Conservation (phyloP, 208 protist genomes). For the Wallacemonas sp. region DNA sequence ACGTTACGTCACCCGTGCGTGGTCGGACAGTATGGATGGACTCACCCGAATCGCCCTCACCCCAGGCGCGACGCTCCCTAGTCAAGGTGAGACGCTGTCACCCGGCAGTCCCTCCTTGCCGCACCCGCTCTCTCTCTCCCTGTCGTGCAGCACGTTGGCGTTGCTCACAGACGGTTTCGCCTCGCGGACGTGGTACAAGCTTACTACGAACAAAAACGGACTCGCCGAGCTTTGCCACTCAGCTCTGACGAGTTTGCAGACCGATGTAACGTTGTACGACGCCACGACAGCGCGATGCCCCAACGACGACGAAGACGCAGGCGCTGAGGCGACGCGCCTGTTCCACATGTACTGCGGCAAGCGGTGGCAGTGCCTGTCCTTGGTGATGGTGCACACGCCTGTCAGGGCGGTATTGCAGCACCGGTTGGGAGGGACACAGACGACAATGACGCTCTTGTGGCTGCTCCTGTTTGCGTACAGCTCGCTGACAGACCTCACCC, state of each 20-base stretch:
- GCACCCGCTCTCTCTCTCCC: slow-evolving; percentile 6
- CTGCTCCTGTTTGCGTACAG: slow-evolving; percentile 40
- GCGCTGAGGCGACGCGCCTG: background rate
- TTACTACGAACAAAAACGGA: slow-evolving; percentile 4
- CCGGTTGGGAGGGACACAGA: background rate
- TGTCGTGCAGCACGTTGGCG: slow-evolving; percentile 15
- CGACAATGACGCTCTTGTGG: background rate
- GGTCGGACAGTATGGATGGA: background rate
- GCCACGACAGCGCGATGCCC: too few relatives aligned
- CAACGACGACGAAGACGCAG: background rate
- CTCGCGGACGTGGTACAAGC: slow-evolving; percentile 38
- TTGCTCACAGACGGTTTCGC: slow-evolving; percentile 35
- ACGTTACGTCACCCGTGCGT: background rate
- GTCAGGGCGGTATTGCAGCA: slow-evolving; percentile 20
- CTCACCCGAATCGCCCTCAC: background rate
- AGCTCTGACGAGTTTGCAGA: slow-evolving; percentile 31
- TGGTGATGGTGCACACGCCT: slow-evolving; percentile 11
- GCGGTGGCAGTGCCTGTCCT: slow-evolving; percentile 16
- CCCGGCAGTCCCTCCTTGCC: background rate
- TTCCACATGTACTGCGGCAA: slow-evolving; percentile 24
- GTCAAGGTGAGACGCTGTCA: background rate
- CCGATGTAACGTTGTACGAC: slow-evolving; percentile 24
- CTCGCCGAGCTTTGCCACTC: slow-evolving; percentile 21
- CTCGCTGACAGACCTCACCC: slow-evolving; percentile 24
- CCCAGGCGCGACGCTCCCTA: background rate